Conservation (phyloP, 2,329 filamentous ascomycete genomes). For the Penicillium janthinellum region DNA sequence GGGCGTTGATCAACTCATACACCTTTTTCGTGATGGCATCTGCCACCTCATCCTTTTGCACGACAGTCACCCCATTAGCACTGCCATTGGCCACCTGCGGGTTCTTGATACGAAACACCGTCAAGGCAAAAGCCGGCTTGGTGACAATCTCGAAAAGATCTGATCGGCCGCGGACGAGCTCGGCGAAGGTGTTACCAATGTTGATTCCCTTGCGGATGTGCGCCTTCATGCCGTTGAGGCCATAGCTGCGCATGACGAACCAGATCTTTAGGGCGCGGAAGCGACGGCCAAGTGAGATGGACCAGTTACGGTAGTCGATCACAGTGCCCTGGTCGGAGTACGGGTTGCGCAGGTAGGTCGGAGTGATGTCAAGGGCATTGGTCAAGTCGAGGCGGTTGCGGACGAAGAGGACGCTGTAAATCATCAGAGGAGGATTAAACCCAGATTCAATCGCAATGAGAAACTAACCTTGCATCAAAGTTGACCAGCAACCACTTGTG, state of each 20-base stretch:
- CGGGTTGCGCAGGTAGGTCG: slow-evolving; percentile 78
- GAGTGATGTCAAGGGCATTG: slow-evolving; percentile 74
- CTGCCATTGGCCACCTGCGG: slow-evolving; percentile 23
- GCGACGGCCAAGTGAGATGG: slow-evolving; percentile 85
- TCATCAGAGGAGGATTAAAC: slow-evolving; percentile 5
- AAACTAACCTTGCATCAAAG: slow-evolving; percentile 67
- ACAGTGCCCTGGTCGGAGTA: slow-evolving; percentile 81
- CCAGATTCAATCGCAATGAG: background rate
- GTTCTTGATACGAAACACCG: slow-evolving; percentile 69
- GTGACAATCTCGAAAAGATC: slow-evolving; percentile 79
- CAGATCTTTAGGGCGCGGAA: slow-evolving; percentile 92
- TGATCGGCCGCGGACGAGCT: slow-evolving; percentile 56
- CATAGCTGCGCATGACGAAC: slow-evolving; percentile 87
- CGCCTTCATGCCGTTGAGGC: slow-evolving; percentile 70
- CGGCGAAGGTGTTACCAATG: slow-evolving; percentile 70
- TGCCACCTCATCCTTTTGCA: slow-evolving; percentile 52
- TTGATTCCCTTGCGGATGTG: slow-evolving; percentile 71
- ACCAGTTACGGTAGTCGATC: slow-evolving; percentile 96
- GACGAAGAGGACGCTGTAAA: slow-evolving; percentile 74
- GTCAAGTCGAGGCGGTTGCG: slow-evolving; percentile 75
- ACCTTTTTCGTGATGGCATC: slow-evolving; percentile 73
- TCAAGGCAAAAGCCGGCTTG: slow-evolving; percentile 74
- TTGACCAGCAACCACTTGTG: slow-evolving; percentile 97
- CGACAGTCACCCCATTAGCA: slow-evolving; percentile 20
- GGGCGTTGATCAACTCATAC: slow-evolving; percentile 72